A percentile compares a stretch with the other conserved stretches of the same genome.
These are phyloP conservation scores for Triticum dicoccoides DNA, from an alignment of 176 grass and related monocot genomes.

Conservation along the genomic window DNA sequence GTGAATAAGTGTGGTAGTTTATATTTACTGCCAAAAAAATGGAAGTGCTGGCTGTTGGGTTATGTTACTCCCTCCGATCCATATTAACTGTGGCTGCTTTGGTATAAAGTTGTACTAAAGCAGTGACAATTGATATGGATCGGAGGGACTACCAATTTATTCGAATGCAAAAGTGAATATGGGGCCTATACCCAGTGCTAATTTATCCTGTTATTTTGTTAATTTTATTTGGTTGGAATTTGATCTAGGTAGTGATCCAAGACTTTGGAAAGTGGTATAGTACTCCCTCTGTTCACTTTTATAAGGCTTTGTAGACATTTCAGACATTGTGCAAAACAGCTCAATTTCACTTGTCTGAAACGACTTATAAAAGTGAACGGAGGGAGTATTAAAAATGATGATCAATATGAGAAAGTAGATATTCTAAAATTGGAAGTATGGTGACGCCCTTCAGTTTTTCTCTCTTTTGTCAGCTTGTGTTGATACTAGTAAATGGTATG, in stretches of 20 bases:
- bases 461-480: background rate
- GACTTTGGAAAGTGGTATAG: background rate
- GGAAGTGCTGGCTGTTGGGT: background rate
- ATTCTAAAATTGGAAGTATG: background rate
- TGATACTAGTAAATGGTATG: background rate
- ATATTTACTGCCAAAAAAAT: background rate
- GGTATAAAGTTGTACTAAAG: no score
- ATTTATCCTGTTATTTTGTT: background rate
- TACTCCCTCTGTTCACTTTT: no score
- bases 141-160: background rate
- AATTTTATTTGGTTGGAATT: background rate
- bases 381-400: background rate
- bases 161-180: background rate
- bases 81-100: no score
- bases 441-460: background rate
- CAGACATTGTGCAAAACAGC: no score
- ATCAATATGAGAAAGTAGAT: background rate
- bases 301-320: no score
- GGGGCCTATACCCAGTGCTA: background rate
- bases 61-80: background rate
- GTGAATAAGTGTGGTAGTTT: background rate
- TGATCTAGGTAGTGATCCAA: background rate
- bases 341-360: no score
- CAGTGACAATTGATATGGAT: no score
- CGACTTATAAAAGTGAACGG: no score